Percentiles rank a stretch among this genome's conserved stretches.
phyloP scores from a whole-genome alignment of 495 filamentous ascomycete species.

The Ascobolus immersus region DNA sequence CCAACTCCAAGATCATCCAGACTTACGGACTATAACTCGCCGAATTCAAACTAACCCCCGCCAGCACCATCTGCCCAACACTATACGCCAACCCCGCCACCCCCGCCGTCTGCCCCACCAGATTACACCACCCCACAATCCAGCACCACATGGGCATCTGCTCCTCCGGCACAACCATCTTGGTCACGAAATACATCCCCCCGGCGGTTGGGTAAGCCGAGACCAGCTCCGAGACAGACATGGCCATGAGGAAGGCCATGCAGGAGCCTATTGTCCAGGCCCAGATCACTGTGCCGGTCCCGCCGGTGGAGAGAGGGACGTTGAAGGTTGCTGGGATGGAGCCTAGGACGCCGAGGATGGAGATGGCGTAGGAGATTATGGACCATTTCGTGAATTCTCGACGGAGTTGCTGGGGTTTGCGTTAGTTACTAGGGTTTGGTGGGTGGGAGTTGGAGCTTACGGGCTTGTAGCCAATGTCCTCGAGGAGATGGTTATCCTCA shows the following conservation, averaged over 20 bases:
- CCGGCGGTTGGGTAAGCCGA: slow-evolving; percentile 39
- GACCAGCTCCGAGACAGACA: slow-evolving; percentile 28
- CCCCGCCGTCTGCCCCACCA: slow-evolving; percentile 34
- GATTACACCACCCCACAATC: slow-evolving; percentile 37
- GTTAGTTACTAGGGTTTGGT: background rate
- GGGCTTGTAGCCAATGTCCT: slow-evolving; percentile 44
- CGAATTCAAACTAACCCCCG: slow-evolving; percentile 31
- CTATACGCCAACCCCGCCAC: slow-evolving; percentile 32
- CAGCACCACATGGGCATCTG: slow-evolving; percentile 34
- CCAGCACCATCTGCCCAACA: slow-evolving; percentile 33
- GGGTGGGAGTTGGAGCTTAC: slow-evolving; percentile 16
- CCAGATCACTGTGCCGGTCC: slow-evolving; percentile 46
- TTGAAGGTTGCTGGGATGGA: slow-evolving; percentile 45
- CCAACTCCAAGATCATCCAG: slow-evolving; percentile 18
- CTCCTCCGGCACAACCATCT: slow-evolving; percentile 30
- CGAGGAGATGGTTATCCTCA: slow-evolving; percentile 38
- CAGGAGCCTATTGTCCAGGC: slow-evolving; percentile 42
- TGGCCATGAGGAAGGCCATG: slow-evolving; percentile 27
- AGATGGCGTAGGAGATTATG: slow-evolving; percentile 49
- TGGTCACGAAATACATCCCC: slow-evolving; percentile 40
- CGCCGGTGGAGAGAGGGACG: slow-evolving; percentile 35
- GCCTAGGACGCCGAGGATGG: slow-evolving; percentile 41
- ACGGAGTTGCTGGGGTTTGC: slow-evolving; percentile 26
- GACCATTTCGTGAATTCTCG: slow-evolving; percentile 52
- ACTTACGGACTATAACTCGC: slow-evolving; percentile 21